These are phyloP conservation scores for Monosporascus sp. DNA, from an alignment of 2,329 filamentous ascomycete genomes.

Conservation along the genomic window DNA sequence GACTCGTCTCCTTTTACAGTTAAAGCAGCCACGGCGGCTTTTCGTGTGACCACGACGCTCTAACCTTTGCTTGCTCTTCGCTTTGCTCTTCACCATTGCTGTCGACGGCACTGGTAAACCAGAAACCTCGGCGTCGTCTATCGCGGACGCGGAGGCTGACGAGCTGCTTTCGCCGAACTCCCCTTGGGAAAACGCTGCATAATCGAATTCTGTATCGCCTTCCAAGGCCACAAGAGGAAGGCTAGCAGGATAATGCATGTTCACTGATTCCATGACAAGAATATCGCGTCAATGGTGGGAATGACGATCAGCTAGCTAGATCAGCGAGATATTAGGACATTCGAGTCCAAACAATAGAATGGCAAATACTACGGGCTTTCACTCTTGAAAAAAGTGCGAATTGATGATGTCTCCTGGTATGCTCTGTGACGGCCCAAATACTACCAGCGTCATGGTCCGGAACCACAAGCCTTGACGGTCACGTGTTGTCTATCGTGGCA, in stretches of 20 bases:
- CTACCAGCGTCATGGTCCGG: too few relatives aligned
- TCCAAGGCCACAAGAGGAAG: conserved; percentile 14
- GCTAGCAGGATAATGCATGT: conserved; percentile 1
- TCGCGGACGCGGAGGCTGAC: conserved; percentile 10
- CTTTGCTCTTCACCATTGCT: conserved; percentile 4
- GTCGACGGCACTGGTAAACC: conserved; percentile 6
- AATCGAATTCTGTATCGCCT: conserved; percentile 12
- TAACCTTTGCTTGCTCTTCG: conserved; percentile 31
- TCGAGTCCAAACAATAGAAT: too few relatives aligned
- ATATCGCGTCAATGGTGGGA: too few relatives aligned
- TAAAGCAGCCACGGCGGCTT: conserved; percentile 59
- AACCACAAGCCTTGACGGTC: conserved; percentile 5
- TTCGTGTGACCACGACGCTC: conserved; percentile 61
- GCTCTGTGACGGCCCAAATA: too few relatives aligned
- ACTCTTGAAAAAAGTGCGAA: too few relatives aligned
- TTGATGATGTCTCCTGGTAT: too few relatives aligned
- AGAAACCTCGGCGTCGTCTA: conserved; percentile 7
- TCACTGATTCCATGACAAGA: too few relatives aligned
- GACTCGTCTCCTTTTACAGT: conserved; percentile 61
- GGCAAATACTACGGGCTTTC: too few relatives aligned
- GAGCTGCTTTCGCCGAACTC: conserved; percentile 9
- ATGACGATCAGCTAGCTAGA: too few relatives aligned
- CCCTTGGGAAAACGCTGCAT: conserved; percentile 13
- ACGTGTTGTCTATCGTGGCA: conserved; percentile 11
- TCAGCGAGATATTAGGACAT: too few relatives aligned